Evolutionary conservation across 2,329 filamentous ascomycete species (phyloP), one percentile per base, ranked within the genome.

Genomic region (Colletotrichum trifolii): DNA sequence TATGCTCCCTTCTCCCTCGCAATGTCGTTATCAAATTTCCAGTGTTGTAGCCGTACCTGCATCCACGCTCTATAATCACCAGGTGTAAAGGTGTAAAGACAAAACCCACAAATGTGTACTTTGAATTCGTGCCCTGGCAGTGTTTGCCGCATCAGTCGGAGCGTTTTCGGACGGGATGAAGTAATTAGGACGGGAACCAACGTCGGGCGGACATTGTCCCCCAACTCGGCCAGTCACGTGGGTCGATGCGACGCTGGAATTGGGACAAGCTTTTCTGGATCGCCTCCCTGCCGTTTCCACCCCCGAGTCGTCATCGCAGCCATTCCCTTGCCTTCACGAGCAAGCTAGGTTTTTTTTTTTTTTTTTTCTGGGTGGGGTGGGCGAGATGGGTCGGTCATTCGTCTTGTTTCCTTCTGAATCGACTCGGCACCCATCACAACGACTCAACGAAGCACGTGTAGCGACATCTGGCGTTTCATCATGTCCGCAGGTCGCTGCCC

Each of bases 171-270:
- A 25, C 25, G 25, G 25, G 25, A 25, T 25, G 25, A 25, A 5
- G 25, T 25, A 25, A 25, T 25, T 25, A 25, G 25, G 3, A 5
- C 25, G 25, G 25, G 25, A 25, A 25, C 25, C 25, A 25, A 25
- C 25, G 25, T 25, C 55, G 48, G 47, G 40, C 58, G 62, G 47
- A 62, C 58, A 57, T 47, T 65, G 48, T 58, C 33, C 15, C 56
- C 62, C 55, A 61, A 55, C 39, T 34, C 33, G 39, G 56, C 13
- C 33, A 60, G 62, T 65, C 62, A 65, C 62, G 62, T 65, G 62
- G 62, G 62, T 47, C 52, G 58, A 56, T 53, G 58, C 62, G 53
- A 65, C 62, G 39, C 47, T 61, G 58, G 58, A 56, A 65, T 48
- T 62, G 57, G 62, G 43, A 56, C 62, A 65, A 65, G 62, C 50